Evolutionary conservation across 495 filamentous ascomycete species (phyloP).

Genomic region (Cercophora newfieldiana): DNA sequence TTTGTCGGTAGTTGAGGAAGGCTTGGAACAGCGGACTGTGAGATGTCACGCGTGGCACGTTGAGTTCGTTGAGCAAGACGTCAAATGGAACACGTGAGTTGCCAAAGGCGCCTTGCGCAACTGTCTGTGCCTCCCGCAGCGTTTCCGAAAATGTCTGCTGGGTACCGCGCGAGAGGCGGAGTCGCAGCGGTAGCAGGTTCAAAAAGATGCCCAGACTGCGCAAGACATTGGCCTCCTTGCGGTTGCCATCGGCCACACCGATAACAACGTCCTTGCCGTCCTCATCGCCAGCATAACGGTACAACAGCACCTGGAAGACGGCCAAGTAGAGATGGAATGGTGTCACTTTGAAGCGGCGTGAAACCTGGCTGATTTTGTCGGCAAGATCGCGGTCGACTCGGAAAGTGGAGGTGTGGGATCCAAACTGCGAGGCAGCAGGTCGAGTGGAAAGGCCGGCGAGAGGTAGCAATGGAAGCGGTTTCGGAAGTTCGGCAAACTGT

Average conservation of each 20-base stretch:
- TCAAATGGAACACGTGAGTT: conserved; percentile 38
- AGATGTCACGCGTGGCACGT: conserved; percentile 18
- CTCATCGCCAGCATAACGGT: conserved; percentile 24
- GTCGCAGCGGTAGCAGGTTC: conserved; percentile 50
- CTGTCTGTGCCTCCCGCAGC: conserved; percentile 13
- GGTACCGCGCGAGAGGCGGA: conserved; percentile 16
- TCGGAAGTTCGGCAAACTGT: conserved; percentile 33
- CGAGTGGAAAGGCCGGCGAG: conserved; percentile 1
- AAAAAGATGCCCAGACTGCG: conserved; percentile 46
- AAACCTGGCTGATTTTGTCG: conserved; percentile 1
- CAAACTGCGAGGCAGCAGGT: neutral
- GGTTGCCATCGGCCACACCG: conserved; percentile 44
- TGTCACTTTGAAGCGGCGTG: conserved; percentile 25
- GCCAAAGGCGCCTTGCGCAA: conserved; percentile 19
- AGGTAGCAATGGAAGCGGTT: conserved; percentile 39
- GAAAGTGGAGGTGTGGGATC: conserved; percentile 5
- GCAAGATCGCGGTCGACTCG: conserved; percentile 1
- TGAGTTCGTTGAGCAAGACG: conserved; percentile 35
- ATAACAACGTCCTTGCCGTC: conserved; percentile 34
- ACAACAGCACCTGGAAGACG: conserved; percentile 34
- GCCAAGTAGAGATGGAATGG: conserved; percentile 44
- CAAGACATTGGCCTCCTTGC: conserved; percentile 21
- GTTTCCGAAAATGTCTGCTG: conserved; percentile 18
- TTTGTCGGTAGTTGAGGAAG: conserved; percentile 39
- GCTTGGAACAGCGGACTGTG: conserved; percentile 40